Evolutionary conservation across 1,284 basidiomycete species (phyloP), one percentile per base, ranked within the genome.

Genomic region (Phaffia rhodozyma): DNA sequence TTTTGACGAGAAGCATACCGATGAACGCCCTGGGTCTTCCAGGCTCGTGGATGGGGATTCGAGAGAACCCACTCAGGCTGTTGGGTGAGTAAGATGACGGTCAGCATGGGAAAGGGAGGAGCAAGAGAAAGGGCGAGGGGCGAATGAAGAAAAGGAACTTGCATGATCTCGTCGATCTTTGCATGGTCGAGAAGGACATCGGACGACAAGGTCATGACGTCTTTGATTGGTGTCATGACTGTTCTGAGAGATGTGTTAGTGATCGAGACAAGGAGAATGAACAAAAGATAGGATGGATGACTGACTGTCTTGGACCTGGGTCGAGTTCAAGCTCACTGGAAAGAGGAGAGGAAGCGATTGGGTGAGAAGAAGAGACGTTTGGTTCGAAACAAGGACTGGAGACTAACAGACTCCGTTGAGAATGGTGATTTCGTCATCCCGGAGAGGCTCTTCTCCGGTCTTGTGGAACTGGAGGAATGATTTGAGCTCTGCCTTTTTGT

Each of bases 401-500:
- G n/a, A n/a, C 63, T 89, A 88, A 47, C 92, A 76, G 0, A 93
- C 90, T 18, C 89, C 88, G 71, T 91, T 92, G 54, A 94, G 78
- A 69, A 94, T 93, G 59, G 81, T 82, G 66, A 92, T 91, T 75
- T 92, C 59, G 16, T 29, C 87, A 73, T 94, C 88, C 38, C 89
- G 80, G 23, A 94, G 79, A 0, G 91, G 89, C 72, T 94, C 86
- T 73, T 89, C 84, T 55, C 91, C 85, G 49, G 86, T 84, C 60
- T 89, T 80, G 76, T 93, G 89, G 76, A 93, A 89, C 71, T 91
- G 74, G 32, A 97, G 81, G 77, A 97, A 97, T 0, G 87, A 89
- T 76, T 90, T 91, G 54, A 97, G 82, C 72, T 94, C 89, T 0
- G 89, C 88, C 73, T 92, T 92, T 72, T 91, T 91, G 79, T 92